These are phyloP conservation scores for Tilletia indica DNA, from an alignment of 1,284 basidiomycete species.

Conservation along the genomic window DNA sequence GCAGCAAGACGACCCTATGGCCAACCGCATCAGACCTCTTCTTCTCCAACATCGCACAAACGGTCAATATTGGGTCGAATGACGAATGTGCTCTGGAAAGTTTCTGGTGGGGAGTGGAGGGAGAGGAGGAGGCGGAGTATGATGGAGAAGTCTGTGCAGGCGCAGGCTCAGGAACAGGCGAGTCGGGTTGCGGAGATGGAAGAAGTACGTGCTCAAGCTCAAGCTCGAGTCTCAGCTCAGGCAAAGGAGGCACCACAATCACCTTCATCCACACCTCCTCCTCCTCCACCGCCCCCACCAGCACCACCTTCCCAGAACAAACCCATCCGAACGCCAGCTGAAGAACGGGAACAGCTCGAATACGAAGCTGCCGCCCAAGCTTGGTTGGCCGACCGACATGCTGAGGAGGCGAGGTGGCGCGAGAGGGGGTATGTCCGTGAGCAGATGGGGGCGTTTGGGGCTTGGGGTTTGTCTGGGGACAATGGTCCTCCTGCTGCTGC, in stretches of 20 bases:
- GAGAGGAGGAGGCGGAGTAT: neutral
- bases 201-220: neutral
- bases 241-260: neutral
- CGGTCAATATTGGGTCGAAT: neutral
- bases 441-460: constrained; percentile 2
- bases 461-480: too few relatives aligned
- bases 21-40: neutral
- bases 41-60: neutral
- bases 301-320: neutral
- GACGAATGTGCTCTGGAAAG: neutral
- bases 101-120: neutral
- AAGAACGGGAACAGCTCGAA: neutral
- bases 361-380: neutral
- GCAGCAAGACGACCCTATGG: too few relatives aligned
- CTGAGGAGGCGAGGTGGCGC: constrained; percentile 1
- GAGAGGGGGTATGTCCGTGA: neutral
- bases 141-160: neutral
- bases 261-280: neutral
- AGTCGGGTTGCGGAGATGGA: neutral
- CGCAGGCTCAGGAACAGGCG: neutral
- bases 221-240: neutral
- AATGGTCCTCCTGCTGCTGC: neutral
- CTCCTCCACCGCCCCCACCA: neutral
- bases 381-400: neutral
- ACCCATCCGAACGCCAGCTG: neutral